Evolutionary conservation across 2,329 filamentous ascomycete genomes (phyloP).

Genomic region (Alternaria sp.): DNA sequence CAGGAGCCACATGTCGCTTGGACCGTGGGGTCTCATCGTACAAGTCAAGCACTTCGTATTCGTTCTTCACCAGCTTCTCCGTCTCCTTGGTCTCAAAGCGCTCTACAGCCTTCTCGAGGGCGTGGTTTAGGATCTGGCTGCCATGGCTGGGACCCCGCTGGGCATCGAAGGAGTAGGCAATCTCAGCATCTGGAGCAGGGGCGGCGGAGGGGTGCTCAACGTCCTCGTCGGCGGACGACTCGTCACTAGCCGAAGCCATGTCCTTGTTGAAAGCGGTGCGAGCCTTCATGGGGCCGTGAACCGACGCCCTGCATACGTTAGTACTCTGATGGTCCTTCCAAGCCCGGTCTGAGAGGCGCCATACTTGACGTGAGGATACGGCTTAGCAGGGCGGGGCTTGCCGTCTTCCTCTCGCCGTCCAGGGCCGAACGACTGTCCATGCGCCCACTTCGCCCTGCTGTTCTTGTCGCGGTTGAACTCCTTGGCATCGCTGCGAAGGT

Average conservation of each 20-base stretch:
- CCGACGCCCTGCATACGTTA: constrained; percentile 34
- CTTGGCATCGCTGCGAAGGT: constrained; percentile 64
- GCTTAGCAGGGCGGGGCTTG: constrained; percentile 50
- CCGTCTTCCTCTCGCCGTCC: constrained; percentile 49
- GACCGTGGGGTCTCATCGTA: constrained; percentile 46
- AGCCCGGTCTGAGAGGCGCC: constrained; percentile 15
- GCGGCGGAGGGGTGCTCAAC: constrained; percentile 56
- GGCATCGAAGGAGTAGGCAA: constrained; percentile 65
- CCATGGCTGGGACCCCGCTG: constrained; percentile 60
- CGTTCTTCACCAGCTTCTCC: constrained; percentile 66
- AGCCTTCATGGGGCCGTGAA: constrained; percentile 45
- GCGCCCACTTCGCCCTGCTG: constrained; percentile 61
- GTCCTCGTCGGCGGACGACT: constrained; percentile 57
- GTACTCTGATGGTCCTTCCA: constrained; percentile 6
- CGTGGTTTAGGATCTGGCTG: constrained; percentile 65
- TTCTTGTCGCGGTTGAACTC: constrained; percentile 62
- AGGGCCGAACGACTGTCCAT: constrained; percentile 54
- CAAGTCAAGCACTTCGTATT: constrained; percentile 64
- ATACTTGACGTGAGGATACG: constrained; percentile 43
- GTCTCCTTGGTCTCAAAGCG: constrained; percentile 68
- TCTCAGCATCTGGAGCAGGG: constrained; percentile 59
- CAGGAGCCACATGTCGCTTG: constrained; percentile 45
- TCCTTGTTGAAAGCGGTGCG: constrained; percentile 55
- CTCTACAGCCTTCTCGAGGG: constrained; percentile 66
- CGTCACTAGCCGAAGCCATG: constrained; percentile 53